A percentile compares a stretch with the other conserved stretches of the same genome.
phyloP scores from a whole-genome alignment of 495 filamentous ascomycete species.

The Penicillium malachiteum region DNA sequence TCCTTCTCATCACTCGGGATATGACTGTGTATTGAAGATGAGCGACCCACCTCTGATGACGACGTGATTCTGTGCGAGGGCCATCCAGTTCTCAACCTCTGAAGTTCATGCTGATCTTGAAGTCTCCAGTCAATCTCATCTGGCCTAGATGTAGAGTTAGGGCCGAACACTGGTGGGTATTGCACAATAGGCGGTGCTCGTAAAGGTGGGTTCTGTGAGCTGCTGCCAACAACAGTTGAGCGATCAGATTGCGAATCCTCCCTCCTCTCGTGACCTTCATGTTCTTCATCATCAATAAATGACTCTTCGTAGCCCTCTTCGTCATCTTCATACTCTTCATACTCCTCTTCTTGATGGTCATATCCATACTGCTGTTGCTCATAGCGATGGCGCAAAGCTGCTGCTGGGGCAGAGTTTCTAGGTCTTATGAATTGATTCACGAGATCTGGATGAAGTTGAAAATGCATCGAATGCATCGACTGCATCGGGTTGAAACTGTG shows the following conservation, averaged over 20 bases:
- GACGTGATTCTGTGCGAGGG: background rate
- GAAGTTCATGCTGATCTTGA: constrained; percentile 5
- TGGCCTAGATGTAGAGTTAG: background rate
- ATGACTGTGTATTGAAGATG: background rate
- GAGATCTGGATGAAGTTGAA: no score
- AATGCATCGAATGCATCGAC: no score
- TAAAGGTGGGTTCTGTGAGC: background rate
- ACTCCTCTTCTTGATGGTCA: constrained; percentile 8
- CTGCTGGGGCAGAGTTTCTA: no score
- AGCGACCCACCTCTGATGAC: background rate
- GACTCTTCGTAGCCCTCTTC: constrained; percentile 39
- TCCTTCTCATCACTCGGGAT: background rate
- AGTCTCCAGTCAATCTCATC: background rate
- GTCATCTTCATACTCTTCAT: constrained; percentile 34
- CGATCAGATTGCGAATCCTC: constrained; percentile 15
- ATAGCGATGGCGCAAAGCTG: no score
- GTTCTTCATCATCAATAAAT: constrained; percentile 42
- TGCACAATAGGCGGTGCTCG: constrained; percentile 1
- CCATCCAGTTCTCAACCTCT: background rate
- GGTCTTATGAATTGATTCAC: no score
- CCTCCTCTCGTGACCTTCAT: constrained; percentile 3
- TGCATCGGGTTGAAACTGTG: no score
- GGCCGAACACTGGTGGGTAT: background rate
- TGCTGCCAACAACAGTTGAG: constrained; percentile 11
- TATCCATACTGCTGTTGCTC: background rate